Evolutionary conservation across 1,284 basidiomycete genomes (phyloP), one percentile per base, ranked within the genome.

Genomic region (Rhodotorula sp.): DNA sequence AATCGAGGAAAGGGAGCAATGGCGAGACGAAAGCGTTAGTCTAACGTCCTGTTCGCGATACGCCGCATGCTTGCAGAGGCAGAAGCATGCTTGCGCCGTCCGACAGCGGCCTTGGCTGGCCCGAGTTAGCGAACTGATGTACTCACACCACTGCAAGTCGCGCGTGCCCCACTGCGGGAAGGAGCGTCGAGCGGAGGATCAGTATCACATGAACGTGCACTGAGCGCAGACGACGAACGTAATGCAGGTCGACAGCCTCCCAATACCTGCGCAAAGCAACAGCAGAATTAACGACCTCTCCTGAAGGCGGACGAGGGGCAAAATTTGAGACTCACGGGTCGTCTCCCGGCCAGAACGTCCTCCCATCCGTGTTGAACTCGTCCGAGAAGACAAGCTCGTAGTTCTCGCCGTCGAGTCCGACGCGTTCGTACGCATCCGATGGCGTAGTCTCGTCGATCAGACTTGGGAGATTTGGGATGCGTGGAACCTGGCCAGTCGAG

Each of bases 351-450:
- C 84, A 52, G 83, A 84, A 77, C 83, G 84, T 68, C 21, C 93
- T 86, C 7, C 88, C 91, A 9, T 90, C 88, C 19, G 82, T 83
- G 68, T 96, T 88, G 81, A 97, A 97, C 82, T 96, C 93, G 81
- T 96, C 93, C 61, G 90, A 91, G 80, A 80, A 95, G 7, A 93
- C 88, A 10, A 96, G 84, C 64, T 72, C 70, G 69, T 74, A 75
- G 10, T 68, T 68, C 21, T 76, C 66, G 10, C 65, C 79, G 65
- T 80, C 78, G n/a, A 71, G 62, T 7, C 79, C 79, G 4, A 58
- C 75, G 19, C 78, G 69, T 12, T 66, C 71, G 63, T 70, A 70
- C 12, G 70, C 72, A 2, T 59, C 58, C 21, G 72, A 58, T 1
- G 82, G 82, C 0, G 82, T 83, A 42, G 81, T 81, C 3, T 70